Percentiles rank a stretch among this genome's conserved stretches.
These are phyloP conservation scores for Mixia osmundae DNA, from an alignment of 1,284 basidiomycete species.

Conservation along the genomic window DNA sequence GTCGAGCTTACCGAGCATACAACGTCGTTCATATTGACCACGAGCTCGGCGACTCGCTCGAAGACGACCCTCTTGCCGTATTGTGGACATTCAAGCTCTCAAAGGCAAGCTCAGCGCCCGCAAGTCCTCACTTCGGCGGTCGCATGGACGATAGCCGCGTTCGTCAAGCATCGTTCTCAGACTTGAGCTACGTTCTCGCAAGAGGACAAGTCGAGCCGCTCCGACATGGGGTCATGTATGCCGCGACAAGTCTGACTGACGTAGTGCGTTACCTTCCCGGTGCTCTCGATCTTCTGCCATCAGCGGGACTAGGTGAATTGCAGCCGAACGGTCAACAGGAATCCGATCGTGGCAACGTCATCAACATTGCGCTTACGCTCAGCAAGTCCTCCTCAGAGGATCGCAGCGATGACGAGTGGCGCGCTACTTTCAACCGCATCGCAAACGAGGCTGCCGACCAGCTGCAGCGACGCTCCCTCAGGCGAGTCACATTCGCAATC, in stretches of 20 bases:
- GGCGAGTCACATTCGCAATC: slow-evolving; percentile 75
- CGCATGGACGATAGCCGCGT: slow-evolving; percentile 11
- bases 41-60: slow-evolving; percentile 56
- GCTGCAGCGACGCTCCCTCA: slow-evolving; percentile 52
- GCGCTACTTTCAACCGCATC: slow-evolving; percentile 44
- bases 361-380: slow-evolving; percentile 76
- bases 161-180: slow-evolving; percentile 79
- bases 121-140: slow-evolving; percentile 7
- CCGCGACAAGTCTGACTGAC: slow-evolving; percentile 51
- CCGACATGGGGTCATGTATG: slow-evolving; percentile 67
- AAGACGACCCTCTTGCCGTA: slow-evolving; percentile 56
- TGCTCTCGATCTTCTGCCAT: slow-evolving; percentile 35
- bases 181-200: slow-evolving; percentile 67
- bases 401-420: slow-evolving; percentile 53
- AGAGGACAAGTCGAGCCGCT: slow-evolving; percentile 54
- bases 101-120: slow-evolving; percentile 19
- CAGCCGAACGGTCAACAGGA: slow-evolving; percentile 34
- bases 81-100: slow-evolving; percentile 89
- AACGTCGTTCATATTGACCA: slow-evolving; percentile 77
- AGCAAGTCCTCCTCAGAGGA: slow-evolving; percentile 54
- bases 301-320: slow-evolving; percentile 40
- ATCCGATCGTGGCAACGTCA: slow-evolving; percentile 35
- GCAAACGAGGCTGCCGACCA: slow-evolving; percentile 44
- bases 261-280: slow-evolving; percentile 40
- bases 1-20: slow-evolving; percentile 89